A percentile compares a stretch with the other conserved stretches of the same genome.
These are phyloP conservation scores for Xerophyta viscosa DNA, from an alignment of 106 monocot genomes.

Conservation along the genomic window DNA sequence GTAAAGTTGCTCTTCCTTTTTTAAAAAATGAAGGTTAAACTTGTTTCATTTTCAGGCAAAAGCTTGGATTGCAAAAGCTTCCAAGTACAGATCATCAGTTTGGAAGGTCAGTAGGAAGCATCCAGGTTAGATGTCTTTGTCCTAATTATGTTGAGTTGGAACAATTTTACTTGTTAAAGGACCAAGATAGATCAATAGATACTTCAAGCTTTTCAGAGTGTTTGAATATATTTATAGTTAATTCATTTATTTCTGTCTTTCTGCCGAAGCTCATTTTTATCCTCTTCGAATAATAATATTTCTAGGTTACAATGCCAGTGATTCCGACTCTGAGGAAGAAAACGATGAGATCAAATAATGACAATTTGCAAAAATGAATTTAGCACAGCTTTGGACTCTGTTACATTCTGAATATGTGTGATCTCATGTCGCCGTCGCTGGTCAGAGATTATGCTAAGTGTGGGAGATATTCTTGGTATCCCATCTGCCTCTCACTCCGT, in stretches of 20 bases:
- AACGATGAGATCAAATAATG: constrained; percentile 19
- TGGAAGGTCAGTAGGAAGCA: constrained; percentile 69
- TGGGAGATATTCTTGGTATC: no score
- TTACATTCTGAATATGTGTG: no score
- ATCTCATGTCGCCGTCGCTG: no score
- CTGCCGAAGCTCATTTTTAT: no score
- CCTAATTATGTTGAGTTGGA: neutral
- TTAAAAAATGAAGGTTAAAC: no score
- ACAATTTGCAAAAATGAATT: neutral
- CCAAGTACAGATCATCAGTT: constrained; percentile 54
- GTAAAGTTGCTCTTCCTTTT: no score
- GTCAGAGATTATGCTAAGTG: no score
- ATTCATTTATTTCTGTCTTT: no score
- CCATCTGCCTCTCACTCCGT: no score
- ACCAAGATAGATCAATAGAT: neutral
- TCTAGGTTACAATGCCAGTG: constrained; percentile 93
- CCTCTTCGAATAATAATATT: no score
- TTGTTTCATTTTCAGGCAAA: constrained; percentile 38
- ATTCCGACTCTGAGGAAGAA: constrained; percentile 72
- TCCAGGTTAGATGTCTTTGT: constrained; percentile 48
- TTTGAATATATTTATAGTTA: neutral
- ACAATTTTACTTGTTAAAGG: neutral
- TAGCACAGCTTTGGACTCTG: neutral
- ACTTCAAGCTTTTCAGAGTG: neutral
- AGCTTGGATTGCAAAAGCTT: constrained; percentile 68